phyloP scores from a whole-genome alignment of 768 basidiomycete species.

The Russula sp. region DNA sequence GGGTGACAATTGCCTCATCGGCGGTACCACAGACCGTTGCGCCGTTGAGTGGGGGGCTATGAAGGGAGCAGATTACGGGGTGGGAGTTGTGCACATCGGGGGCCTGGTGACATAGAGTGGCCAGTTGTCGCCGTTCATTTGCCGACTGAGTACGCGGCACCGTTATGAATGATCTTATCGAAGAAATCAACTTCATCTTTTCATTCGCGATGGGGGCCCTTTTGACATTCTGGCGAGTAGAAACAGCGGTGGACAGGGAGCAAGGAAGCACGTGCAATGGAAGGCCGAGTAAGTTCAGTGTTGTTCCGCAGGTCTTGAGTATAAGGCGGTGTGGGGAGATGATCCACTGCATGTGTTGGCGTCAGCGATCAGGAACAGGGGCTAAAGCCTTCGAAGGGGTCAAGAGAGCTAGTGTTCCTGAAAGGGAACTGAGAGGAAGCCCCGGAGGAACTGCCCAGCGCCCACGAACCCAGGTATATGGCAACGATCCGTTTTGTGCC shows the following conservation, averaged over 20 bases:
- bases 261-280: conserved; percentile 70
- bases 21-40: conserved; percentile 12
- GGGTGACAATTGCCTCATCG: conserved; percentile 17
- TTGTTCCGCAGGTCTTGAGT: conserved; percentile 98
- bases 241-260: conserved; percentile 81
- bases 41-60: neutral
- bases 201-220: conserved; percentile 92
- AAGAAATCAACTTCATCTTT: conserved; percentile 85
- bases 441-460: neutral
- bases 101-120: conserved; percentile 85
- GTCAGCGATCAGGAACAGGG: conserved; percentile 19
- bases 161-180: conserved; percentile 81
- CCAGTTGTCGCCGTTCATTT: conserved; percentile 99
- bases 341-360: conserved; percentile 68
- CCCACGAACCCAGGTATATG: neutral
- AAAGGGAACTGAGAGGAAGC: conserved; percentile 8
- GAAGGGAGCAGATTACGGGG: conserved; percentile 20
- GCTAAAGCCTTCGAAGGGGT: neutral
- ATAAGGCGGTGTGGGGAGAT: conserved; percentile 90
- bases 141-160: conserved; percentile 93
- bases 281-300: conserved; percentile 91
- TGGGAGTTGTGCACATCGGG: conserved; percentile 17
- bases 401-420: neutral
- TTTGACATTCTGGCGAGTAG: conserved; percentile 93
- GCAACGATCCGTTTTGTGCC: neutral